phyloP scores from a whole-genome alignment of 1,284 basidiomycete genomes.

The Kwoniella shivajii region DNA sequence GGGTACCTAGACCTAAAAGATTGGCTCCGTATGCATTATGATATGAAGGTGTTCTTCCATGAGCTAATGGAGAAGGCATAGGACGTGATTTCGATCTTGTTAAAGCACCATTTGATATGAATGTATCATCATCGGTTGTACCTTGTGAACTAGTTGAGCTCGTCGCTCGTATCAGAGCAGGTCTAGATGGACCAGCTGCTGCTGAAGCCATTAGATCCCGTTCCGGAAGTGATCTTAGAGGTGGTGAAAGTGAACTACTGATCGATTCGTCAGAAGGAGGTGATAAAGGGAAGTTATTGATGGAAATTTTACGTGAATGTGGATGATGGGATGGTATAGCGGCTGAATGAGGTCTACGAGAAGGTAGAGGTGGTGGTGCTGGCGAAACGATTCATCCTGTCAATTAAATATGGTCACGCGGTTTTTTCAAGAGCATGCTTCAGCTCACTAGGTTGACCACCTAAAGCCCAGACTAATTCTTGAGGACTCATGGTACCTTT shows the following conservation, averaged over 20 bases:
- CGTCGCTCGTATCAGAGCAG: neutral
- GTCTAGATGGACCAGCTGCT: neutral
- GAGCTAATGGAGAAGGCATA: conserved; percentile 10
- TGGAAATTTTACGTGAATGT: conserved; percentile 49
- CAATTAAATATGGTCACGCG: neutral
- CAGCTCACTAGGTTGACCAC: conserved; percentile 29
- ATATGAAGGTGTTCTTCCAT: conserved; percentile 36
- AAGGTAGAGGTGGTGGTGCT: conserved; percentile 40
- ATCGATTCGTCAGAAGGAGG: conserved; percentile 16
- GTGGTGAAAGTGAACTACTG: conserved; percentile 3
- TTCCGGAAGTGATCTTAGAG: conserved; percentile 12
- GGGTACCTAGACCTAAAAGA: conserved; percentile 12
- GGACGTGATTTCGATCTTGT: conserved; percentile 11
- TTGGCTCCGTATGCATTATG: conserved; percentile 41
- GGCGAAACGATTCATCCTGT: neutral
- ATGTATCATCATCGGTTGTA: conserved; percentile 4
- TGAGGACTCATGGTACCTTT: conserved; percentile 46
- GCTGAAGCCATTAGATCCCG: neutral
- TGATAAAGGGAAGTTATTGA: conserved; percentile 24
- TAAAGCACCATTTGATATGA: conserved; percentile 8
- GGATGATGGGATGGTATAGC: conserved; percentile 44
- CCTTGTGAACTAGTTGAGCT: conserved; percentile 10
- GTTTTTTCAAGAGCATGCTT: neutral
- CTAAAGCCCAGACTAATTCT: conserved; percentile 50
- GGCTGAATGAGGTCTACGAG: conserved; percentile 25